A percentile compares a stretch with the other conserved stretches of the same genome.
Conservation (phyloP, 2,329 filamentous ascomycete genomes). For the Ophiostoma piceae region DNA sequence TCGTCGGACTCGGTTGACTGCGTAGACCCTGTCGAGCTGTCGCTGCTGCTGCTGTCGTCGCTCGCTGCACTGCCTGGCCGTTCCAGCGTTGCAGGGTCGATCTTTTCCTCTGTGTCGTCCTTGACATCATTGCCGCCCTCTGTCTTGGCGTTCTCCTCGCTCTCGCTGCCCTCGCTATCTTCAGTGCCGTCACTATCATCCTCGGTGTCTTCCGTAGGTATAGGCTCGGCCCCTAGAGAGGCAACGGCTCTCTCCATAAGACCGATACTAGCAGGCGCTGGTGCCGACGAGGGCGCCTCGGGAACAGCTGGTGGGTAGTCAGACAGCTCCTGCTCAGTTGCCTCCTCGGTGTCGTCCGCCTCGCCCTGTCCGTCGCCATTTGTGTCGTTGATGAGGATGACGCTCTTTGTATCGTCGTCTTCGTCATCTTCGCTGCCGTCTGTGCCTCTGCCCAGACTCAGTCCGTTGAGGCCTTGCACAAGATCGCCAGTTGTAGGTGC, state of each 20-base stretch:
- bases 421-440: not conserved
- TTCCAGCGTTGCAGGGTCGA: constrained; percentile 1
- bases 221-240: not conserved
- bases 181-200: not conserved
- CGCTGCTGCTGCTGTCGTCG: constrained; percentile 9
- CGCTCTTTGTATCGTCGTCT: not conserved
- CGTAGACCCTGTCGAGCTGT: constrained; percentile 1
- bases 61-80: not conserved
- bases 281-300: not conserved
- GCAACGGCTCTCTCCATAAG: constrained; percentile 7
- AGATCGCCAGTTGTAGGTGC: not conserved
- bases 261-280: not conserved
- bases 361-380: not conserved
- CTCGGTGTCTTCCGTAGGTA: not conserved
- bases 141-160: not conserved
- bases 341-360: not conserved
- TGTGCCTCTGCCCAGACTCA: not conserved
- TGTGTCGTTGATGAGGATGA: not conserved
- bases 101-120: not conserved
- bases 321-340: not conserved
- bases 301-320: constrained; percentile 9
- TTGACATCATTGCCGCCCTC: not conserved
- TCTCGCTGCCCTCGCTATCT: not conserved
- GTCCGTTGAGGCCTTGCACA: not conserved
- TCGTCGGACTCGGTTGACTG: constrained; percentile 5